Evolutionary conservation across 108 stramenopile species (phyloP).

Genomic region (Fistulifera pelliculosa): DNA sequence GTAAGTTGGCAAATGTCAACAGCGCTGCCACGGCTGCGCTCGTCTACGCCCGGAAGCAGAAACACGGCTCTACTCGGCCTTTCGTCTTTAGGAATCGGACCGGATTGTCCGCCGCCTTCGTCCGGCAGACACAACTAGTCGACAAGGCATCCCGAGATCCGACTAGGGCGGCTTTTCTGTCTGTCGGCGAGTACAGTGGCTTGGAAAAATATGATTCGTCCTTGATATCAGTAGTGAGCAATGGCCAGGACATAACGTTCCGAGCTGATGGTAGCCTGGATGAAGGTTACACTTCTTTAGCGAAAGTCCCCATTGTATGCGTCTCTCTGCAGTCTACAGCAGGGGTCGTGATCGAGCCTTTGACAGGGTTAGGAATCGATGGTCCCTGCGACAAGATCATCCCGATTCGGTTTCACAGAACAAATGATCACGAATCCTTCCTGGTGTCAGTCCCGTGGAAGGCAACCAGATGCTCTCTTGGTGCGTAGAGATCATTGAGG

Average conservation of each 20-base stretch:
- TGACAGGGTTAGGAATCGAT: constrained; percentile 35
- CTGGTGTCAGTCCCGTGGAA: not conserved
- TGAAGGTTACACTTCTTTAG: constrained; percentile 33
- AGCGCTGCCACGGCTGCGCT: constrained; percentile 48
- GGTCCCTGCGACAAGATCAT: constrained; percentile 39
- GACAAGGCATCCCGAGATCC: not conserved
- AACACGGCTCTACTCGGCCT: constrained; percentile 42
- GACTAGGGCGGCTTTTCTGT: not conserved
- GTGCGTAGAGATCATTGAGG: constrained; percentile 26
- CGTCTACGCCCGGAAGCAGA: constrained; percentile 40
- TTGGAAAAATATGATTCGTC: constrained; percentile 17
- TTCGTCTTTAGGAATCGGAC: constrained; percentile 58
- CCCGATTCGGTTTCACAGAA: not conserved
- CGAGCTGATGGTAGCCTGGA: constrained; percentile 29
- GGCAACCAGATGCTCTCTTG: not conserved
- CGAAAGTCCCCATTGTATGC: constrained; percentile 34
- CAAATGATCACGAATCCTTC: not conserved
- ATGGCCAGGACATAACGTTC: constrained; percentile 45
- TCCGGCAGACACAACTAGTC: constrained; percentile 10
- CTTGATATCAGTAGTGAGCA: constrained; percentile 19
- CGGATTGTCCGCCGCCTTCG: constrained; percentile 47
- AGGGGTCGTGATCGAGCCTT: constrained; percentile 27
- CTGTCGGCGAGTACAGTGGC: constrained; percentile 25
- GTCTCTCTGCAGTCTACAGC: constrained; percentile 39
- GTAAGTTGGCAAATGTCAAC: not conserved